phyloP scores from a whole-genome alignment of 495 filamentous ascomycete species.

The Aspergillus coremiiformis region DNA sequence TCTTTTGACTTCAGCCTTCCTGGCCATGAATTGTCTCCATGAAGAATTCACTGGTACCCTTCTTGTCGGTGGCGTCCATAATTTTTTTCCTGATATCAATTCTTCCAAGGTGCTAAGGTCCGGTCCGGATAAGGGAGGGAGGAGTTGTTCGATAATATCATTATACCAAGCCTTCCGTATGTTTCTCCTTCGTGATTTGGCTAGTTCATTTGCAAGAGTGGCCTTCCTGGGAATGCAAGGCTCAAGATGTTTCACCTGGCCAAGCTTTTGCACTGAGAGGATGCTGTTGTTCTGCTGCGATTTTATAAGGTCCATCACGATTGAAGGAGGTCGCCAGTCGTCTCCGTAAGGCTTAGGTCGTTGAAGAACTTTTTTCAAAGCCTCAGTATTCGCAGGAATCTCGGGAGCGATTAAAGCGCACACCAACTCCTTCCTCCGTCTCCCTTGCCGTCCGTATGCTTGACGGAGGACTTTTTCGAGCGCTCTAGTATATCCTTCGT shows the following conservation, averaged over 20 bases:
- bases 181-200: constrained; percentile 46
- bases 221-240: constrained; percentile 54
- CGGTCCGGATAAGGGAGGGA: constrained; percentile 63
- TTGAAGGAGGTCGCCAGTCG: constrained; percentile 30
- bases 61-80: constrained; percentile 34
- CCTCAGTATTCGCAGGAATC: constrained; percentile 25
- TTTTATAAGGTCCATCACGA: constrained; percentile 28
- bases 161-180: constrained; percentile 56
- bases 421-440: constrained; percentile 56
- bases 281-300: constrained; percentile 28
- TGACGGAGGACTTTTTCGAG: constrained; percentile 56
- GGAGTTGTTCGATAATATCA: constrained; percentile 42
- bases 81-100: constrained; percentile 46
- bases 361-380: constrained; percentile 16
- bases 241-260: constrained; percentile 30
- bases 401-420: constrained; percentile 36
- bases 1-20: not conserved
- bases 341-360: constrained; percentile 19
- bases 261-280: constrained; percentile 15
- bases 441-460: constrained; percentile 70
- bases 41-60: constrained; percentile 18
- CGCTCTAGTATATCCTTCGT: constrained; percentile 53
- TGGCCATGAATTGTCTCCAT: not conserved
- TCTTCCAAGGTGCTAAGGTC: constrained; percentile 59
- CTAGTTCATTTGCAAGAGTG: constrained; percentile 54